A percentile compares a stretch with the other conserved stretches of the same genome.
These are phyloP conservation scores for Rhodotorula babjevae DNA, from an alignment of 768 basidiomycete species.

Conservation along the genomic window DNA sequence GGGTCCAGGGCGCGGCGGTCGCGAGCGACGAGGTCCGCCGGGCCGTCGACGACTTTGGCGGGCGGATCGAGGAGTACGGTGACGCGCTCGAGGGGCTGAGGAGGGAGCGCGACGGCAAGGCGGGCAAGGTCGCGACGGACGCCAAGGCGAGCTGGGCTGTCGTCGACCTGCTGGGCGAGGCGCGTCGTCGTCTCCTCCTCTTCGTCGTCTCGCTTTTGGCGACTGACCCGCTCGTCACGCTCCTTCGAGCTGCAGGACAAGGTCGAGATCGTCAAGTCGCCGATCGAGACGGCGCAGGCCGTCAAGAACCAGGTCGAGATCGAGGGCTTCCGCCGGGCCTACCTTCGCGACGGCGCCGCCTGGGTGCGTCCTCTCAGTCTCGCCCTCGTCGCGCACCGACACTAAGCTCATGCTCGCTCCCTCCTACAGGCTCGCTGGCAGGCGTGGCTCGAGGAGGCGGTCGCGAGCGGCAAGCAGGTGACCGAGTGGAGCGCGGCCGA, in stretches of 20 bases:
- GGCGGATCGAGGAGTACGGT: constrained; percentile 65
- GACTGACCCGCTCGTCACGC: neutral
- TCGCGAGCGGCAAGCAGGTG: constrained; percentile 62
- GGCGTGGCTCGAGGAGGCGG: constrained; percentile 71
- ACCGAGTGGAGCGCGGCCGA: constrained; percentile 89
- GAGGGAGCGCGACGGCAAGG: constrained; percentile 11
- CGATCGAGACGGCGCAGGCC: constrained; percentile 71
- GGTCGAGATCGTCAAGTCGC: constrained; percentile 27
- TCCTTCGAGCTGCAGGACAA: too few species aligned
- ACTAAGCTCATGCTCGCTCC: too few species aligned
- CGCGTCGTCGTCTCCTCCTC: constrained; percentile 11
- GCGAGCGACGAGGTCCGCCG: constrained; percentile 51
- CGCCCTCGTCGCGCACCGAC: constrained; percentile 52
- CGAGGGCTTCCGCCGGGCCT: constrained; percentile 74
- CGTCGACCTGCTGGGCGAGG: constrained; percentile 38
- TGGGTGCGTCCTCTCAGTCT: constrained; percentile 41
- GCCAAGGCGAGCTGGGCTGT: constrained; percentile 44
- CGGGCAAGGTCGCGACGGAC: constrained; percentile 40
- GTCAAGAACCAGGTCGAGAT: constrained; percentile 72
- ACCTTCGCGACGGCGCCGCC: constrained; percentile 82
- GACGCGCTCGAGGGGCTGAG: constrained; percentile 72
- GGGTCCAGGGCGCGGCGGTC: constrained; percentile 59
- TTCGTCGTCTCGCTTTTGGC: neutral
- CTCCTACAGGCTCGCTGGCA: constrained; percentile 55
- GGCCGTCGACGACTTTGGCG: constrained; percentile 58